Evolutionary conservation across 176 grass and related monocot species (phyloP).

Genomic region (Tillandsia fasciculata): DNA sequence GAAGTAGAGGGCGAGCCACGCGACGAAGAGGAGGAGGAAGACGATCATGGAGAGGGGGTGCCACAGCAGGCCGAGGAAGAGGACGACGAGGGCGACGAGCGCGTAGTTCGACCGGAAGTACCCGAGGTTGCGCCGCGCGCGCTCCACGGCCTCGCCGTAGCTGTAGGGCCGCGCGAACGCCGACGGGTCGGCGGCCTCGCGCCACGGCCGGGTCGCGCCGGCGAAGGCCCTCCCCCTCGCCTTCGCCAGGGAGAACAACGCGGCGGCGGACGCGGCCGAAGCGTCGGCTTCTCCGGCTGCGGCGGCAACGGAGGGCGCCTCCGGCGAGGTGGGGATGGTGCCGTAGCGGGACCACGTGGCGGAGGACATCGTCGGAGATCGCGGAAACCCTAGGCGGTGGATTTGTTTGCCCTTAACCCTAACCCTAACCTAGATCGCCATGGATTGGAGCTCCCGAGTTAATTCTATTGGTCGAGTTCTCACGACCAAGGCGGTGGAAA

Average conservation of each 20-base stretch:
- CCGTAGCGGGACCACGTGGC: conserved; percentile 51
- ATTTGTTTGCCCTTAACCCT: conserved; percentile 3
- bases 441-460: not conserved
- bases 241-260: conserved; percentile 55
- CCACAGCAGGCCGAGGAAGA: conserved; percentile 63
- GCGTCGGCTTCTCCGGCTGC: conserved; percentile 13
- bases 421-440: not conserved
- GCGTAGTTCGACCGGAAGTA: conserved; percentile 97
- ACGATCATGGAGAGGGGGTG: conserved; percentile 56
- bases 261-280: conserved; percentile 29
- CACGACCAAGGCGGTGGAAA: too few species aligned
- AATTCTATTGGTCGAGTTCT: too few species aligned
- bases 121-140: conserved; percentile 61
- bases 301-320: conserved; percentile 4
- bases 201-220: conserved; percentile 59
- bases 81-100: conserved; percentile 37
- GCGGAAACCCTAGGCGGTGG: conserved; percentile 26
- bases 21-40: conserved; percentile 60
- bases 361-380: not conserved
- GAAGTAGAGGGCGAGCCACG: conserved; percentile 71
- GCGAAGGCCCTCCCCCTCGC: conserved; percentile 37
- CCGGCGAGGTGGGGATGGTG: conserved; percentile 33
- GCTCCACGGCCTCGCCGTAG: conserved; percentile 49
- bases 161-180: conserved; percentile 59
- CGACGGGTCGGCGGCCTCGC: conserved; percentile 47